A percentile compares a stretch with the other conserved stretches of the same genome.
Evolutionary conservation across 257 asterid species (phyloP).

Genomic region (Scutellaria barbata): DNA sequence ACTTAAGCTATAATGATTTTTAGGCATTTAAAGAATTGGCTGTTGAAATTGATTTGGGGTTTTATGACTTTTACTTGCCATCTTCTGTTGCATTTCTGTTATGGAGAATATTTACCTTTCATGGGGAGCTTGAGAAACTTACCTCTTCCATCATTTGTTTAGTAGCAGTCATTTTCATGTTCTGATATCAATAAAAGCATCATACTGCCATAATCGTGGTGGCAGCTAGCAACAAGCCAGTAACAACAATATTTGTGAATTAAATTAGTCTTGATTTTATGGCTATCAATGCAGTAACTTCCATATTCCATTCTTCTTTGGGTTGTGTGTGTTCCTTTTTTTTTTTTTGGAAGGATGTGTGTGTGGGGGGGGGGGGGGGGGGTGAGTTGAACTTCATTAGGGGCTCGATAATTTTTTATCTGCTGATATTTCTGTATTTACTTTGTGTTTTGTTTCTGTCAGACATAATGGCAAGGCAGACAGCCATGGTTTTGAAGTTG

Average conservation of each 20-base stretch:
- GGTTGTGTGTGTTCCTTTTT: neutral
- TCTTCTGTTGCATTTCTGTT: conserved; percentile 1
- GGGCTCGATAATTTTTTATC: conserved; percentile 16
- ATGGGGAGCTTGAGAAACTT: neutral
- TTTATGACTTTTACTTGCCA: neutral
- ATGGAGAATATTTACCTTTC: conserved; percentile 5
- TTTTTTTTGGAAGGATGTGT: conserved; percentile 18
- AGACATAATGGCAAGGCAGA: conserved; percentile 89
- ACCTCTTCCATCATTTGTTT: conserved; percentile 21
- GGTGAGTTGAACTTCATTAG: neutral
- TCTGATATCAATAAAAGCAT: conserved; percentile 17
- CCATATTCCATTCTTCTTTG: neutral
- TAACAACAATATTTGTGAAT: neutral
- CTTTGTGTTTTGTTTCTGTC: conserved; percentile 35
- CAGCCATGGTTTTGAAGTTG: conserved; percentile 80
- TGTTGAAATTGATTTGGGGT: conserved; percentile 24
- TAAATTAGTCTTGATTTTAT: neutral
- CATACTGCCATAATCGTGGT: conserved; percentile 10
- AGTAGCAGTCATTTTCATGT: neutral
- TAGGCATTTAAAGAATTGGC: conserved; percentile 11
- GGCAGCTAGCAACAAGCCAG: neutral
- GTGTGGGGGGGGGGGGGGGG: neutral
- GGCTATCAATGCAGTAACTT: neutral
- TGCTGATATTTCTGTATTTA: conserved; percentile 8
- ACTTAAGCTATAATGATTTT: conserved; percentile 5